Base-by-base conservation (phyloP, 768 basidiomycete species). In the Boletus vermiculosoides region DNA sequence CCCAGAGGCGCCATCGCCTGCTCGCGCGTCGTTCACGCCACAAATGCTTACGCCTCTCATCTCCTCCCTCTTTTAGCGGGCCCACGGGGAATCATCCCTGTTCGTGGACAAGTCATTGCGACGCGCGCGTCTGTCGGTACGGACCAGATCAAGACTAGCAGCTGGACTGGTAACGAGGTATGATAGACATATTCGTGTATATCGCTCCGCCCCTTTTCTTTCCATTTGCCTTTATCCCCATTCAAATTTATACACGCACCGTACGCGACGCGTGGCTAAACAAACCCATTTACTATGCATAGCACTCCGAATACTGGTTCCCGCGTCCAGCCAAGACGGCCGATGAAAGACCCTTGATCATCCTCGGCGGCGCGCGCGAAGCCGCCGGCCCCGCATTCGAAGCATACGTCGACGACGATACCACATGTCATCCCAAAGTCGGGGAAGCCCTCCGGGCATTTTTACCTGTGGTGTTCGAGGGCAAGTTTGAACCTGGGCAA, bases 11-110 rank as follows among this genome's bases (percentile, higher is more conserved):
- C 65, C 1, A 68, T 93, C 22, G 41, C 67, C 5, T 85, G 88
- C 59, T 71, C 76, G 20, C 83, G 85, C 57, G 81, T 96, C 44
- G 75, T 97, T 5, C 92, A 94, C 66, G 92, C 91, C 0, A 94
- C 92, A 11, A 97, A 97, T 63, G 94, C 77, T 0, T 94, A 95
- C 58, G 82, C 86, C 12, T 82, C 86, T 4, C 79, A 88, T 62
- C 80, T 96, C 36, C 76, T 97, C n/a, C 88, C 90, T 0, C 80
- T 84, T 56, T 67, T 94, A 30, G 63, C 76, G 9, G 83, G 85
- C 0, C 76, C 57, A 13, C 58, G 62, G 1, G 80, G 81, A 1
- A 84, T 93, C 52, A 72, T 88, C 4, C 92, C 90, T 0, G 83
- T 83, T 0, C 85, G 92, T 12, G 90, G 86, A 2, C 92, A 94